Conservation (phyloP, 768 basidiomycete species). For the Russula sp. region DNA sequence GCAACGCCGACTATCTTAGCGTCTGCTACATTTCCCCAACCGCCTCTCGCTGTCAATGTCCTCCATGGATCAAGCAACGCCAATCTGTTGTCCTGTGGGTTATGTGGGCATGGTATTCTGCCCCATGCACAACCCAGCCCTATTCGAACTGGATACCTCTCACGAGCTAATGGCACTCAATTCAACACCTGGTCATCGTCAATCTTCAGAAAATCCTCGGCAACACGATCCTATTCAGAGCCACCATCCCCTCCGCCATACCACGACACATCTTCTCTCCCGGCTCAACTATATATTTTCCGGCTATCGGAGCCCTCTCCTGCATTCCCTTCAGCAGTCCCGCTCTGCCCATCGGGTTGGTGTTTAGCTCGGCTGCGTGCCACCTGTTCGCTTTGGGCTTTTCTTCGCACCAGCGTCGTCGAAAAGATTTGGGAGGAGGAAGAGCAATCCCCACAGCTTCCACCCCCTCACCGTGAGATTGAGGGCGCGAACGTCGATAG, state of each 20-base stretch:
- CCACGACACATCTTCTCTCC: constrained; percentile 24
- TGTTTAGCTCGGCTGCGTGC: constrained; percentile 74
- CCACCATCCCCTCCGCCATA: constrained; percentile 31
- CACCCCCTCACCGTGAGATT: constrained; percentile 25
- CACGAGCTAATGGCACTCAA: constrained; percentile 26
- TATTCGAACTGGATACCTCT: constrained; percentile 28
- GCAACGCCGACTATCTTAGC: constrained; percentile 51
- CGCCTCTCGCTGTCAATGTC: constrained; percentile 20
- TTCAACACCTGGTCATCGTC: constrained; percentile 46
- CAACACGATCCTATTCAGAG: constrained; percentile 26
- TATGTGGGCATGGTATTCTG: constrained; percentile 63
- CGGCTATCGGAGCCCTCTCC: constrained; percentile 39
- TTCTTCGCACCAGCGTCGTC: constrained; percentile 71
- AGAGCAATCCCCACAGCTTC: constrained; percentile 29
- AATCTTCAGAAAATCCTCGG: constrained; percentile 49
- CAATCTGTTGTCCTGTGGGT: constrained; percentile 62
- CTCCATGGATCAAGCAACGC: constrained; percentile 39
- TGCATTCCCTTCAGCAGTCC: constrained; percentile 30
- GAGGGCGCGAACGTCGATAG: constrained; percentile 29
- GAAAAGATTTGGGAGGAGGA: constrained; percentile 90
- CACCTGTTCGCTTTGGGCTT: constrained; percentile 89
- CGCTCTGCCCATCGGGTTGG: constrained; percentile 80
- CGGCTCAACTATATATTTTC: constrained; percentile 58
- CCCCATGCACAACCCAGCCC: constrained; percentile 30
- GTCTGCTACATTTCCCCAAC: constrained; percentile 39